Evolutionary conservation across 2,329 filamentous ascomycete species (phyloP), one percentile per base, ranked within the genome.

Genomic region (Fusarium sp.): DNA sequence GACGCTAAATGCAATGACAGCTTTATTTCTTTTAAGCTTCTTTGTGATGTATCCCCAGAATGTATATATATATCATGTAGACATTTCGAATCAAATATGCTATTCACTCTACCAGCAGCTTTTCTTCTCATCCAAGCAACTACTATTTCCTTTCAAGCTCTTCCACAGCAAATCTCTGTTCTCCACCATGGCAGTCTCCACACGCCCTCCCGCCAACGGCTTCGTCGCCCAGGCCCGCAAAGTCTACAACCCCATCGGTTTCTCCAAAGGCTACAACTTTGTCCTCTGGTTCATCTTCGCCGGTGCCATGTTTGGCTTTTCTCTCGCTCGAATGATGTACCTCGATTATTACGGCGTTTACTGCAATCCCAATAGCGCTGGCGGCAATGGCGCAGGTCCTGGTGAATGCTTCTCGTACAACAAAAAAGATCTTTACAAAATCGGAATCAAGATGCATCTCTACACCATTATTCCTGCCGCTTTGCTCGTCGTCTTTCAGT

Each of bases 171-270:
- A 26, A 8, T 22, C 13, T 17, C 45, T 6, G 24, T 15, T 10
- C 40, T 17, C 10, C 13, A 32, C 3, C 3, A 65, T 65, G 62
- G 13, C 32, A 15, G 17, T 35, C 15, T 15, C 49, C 37, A 44
- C 48, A 8, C 61, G 37, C 0, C 61, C 61, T 26, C 40, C 61
- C 9, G 45, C 62, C 4, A 65, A 61, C 2, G 6, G 19, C 15
- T 66, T 66, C 8, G 51, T 62, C 2, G 56, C 62, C 5, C 35
- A 10, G 2, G 63, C 43, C 4, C 49, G 62, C 20, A 62, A 53
- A 20, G 15, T 84, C 17, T 84, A 84, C 73, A 76, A 79, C 32
- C 78, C 81, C 4, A 62, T 89, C n/a, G 87, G 87, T 40, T 89
- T 89, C 77, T 88, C 75, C 3, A 67, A 67, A 53, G 56, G 56